phyloP scores from a whole-genome alignment of 2,329 filamentous ascomycete species.

The Penicillium sp. region DNA sequence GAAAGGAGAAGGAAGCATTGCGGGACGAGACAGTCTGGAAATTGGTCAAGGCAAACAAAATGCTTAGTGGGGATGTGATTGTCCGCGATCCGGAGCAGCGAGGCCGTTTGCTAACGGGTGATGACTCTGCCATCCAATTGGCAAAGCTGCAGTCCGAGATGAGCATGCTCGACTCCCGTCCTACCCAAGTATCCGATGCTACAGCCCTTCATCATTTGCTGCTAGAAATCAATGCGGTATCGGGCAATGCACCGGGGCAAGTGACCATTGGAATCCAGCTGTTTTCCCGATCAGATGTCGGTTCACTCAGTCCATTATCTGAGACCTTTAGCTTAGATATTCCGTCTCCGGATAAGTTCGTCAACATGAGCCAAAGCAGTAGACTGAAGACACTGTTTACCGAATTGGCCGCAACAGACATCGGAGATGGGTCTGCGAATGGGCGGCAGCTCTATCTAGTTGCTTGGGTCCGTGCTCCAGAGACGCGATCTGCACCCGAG shows the following conservation, averaged over 20 bases:
- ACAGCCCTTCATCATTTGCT: slow-evolving; percentile 75
- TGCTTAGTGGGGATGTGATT: slow-evolving; percentile 90
- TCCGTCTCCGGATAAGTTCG: slow-evolving; percentile 69
- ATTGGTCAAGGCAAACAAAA: slow-evolving; percentile 87
- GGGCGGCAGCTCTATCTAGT: slow-evolving; percentile 79
- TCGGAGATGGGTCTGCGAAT: slow-evolving; percentile 60
- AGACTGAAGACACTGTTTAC: slow-evolving; percentile 84
- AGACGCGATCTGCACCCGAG: slow-evolving; percentile 40
- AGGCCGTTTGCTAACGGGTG: slow-evolving; percentile 82
- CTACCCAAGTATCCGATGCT: slow-evolving; percentile 65
- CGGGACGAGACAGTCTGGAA: slow-evolving; percentile 95
- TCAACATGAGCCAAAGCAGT: slow-evolving; percentile 62
- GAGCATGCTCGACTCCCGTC: slow-evolving; percentile 86
- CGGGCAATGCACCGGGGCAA: slow-evolving; percentile 71
- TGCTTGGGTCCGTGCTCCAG: slow-evolving; percentile 70
- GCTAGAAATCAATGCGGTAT: slow-evolving; percentile 79
- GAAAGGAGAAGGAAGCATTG: slow-evolving; percentile 74
- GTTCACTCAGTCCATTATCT: slow-evolving; percentile 66
- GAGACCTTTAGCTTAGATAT: slow-evolving; percentile 81
- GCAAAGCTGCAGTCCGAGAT: slow-evolving; percentile 92
- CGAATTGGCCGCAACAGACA: slow-evolving; percentile 75
- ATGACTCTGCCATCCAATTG: slow-evolving; percentile 89
- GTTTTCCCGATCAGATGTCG: slow-evolving; percentile 67
- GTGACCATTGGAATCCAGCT: slow-evolving; percentile 76
- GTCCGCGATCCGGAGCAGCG: slow-evolving; percentile 82